These are phyloP conservation scores for Parascedosporium putredinis DNA, from an alignment of 2,329 filamentous ascomycete species.

Conservation along the genomic window DNA sequence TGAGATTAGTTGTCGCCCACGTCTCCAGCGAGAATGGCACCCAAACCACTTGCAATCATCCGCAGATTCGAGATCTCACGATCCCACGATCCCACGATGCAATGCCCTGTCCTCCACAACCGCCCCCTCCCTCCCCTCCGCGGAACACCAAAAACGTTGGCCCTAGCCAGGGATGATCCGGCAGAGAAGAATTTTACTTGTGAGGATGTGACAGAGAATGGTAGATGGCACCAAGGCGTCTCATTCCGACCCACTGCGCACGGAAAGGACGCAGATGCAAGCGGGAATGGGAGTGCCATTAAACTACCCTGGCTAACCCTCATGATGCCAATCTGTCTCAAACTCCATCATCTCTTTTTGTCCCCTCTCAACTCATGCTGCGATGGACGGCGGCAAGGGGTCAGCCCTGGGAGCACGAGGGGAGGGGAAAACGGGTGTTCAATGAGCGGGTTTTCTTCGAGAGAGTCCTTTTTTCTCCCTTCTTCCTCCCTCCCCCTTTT, in stretches of 20 bases:
- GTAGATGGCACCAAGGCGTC: not conserved
- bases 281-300: not conserved
- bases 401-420: too few relatives aligned
- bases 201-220: not conserved
- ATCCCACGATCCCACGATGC: constrained; percentile 1
- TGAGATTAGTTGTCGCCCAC: too few relatives aligned
- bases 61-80: too few relatives aligned
- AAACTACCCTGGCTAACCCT: not conserved
- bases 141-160: not conserved
- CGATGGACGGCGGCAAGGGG: not conserved
- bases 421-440: too few relatives aligned
- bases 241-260: not conserved
- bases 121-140: not conserved
- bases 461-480: not conserved
- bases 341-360: constrained; percentile 1
- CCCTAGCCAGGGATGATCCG: not conserved
- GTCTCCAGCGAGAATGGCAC: too few relatives aligned
- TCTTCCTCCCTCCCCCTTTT: too few relatives aligned
- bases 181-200: not conserved
- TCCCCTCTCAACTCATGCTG: not conserved
- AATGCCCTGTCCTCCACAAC: not conserved
- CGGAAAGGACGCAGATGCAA: not conserved
- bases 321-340: not conserved
- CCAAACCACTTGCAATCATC: too few relatives aligned
- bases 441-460: too few relatives aligned